Evolutionary conservation across 2,329 filamentous ascomycete genomes (phyloP), one percentile per base, ranked within the genome.

Genomic region (Endoconidiophora laricicola): DNA sequence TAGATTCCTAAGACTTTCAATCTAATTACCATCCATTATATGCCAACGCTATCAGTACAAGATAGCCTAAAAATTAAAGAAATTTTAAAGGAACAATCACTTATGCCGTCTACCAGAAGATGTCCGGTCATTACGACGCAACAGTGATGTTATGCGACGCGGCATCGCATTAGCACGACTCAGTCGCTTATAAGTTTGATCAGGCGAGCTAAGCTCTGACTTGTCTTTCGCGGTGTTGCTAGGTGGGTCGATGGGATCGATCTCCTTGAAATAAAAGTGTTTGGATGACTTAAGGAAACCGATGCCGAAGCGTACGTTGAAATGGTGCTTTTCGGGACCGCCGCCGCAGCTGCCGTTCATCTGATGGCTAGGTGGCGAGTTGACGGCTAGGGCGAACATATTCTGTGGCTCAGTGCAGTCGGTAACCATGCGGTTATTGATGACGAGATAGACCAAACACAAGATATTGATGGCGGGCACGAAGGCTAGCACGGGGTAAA

Each of bases 361-460:
- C 16, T 60, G 60, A 3, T 53, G 50, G 38, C 62, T 66, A 2
- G 65, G 64, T 1, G 67, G 64, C 48, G 64, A 66, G 58, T 86
- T 86, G 48, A 88, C 68, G 2, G 82, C 80, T 0, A 87, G 63
- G 0, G 78, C 69, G 57, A 88, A 87, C 2, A 87, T 65, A 59
- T 87, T 87, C 49, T 81, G 76, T 1, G 83, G 81, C 58, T 90
- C 83, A 0, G 79, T 83, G 59, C 83, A 87, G 64, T 90, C 85
- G 1, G 81, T 87, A 6, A 90, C 75, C 20, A 85, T 71, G 1
- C 76, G 74, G 0, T 66, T 66, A 4, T 66, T 60, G 55, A 72
- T 67, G 44, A 74, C 59, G 46, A 81, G 60, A 62, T 86, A 86
- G 2, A 66, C 58, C 0, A 86, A 65, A 51, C 81, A 83, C 38